These are phyloP conservation scores for Saccharata proteae DNA, from an alignment of 2,329 filamentous ascomycete species.

Conservation along the genomic window DNA sequence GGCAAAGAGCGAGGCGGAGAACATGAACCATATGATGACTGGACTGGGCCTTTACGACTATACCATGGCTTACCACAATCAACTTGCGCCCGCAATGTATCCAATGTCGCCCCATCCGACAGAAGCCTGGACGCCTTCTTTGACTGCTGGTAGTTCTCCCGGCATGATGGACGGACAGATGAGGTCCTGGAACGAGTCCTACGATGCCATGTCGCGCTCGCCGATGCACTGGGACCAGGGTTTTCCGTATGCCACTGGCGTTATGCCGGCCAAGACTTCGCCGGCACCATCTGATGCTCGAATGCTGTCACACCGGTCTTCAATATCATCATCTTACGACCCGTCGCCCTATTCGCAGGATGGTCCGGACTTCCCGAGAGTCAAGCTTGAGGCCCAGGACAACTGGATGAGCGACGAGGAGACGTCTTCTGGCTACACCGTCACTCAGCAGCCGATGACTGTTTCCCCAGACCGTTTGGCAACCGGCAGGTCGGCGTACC, in stretches of 20 bases:
- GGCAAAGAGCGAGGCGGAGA: conserved; percentile 17
- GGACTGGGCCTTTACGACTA: conserved; percentile 23
- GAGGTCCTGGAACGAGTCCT: conserved; percentile 2
- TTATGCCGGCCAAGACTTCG: conserved; percentile 2
- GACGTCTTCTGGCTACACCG: conserved; percentile 8
- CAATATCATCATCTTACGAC: conserved; percentile 19
- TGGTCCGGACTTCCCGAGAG: conserved; percentile 14
- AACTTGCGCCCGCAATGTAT: conserved; percentile 12
- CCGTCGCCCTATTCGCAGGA: conserved; percentile 23
- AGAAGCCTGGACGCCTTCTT: conserved; percentile 19
- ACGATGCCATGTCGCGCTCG: conserved; percentile 1
- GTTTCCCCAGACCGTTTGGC: conserved; percentile 21
- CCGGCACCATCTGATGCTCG: conserved; percentile 6
- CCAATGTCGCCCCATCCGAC: conserved; percentile 24
- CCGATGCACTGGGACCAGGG: conserved; percentile 1
- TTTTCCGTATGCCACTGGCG: background rate
- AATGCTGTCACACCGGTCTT: conserved; percentile 21
- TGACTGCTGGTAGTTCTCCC: conserved; percentile 17
- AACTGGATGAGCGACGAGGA: conserved; percentile 18
- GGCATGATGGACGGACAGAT: conserved; percentile 14
- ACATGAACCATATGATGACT: conserved; percentile 14
- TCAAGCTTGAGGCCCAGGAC: conserved; percentile 18
- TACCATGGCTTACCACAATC: conserved; percentile 12
- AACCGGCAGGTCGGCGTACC: conserved; percentile 7
- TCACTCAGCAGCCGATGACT: conserved; percentile 15